Percentiles rank a stretch among this genome's conserved stretches.
Evolutionary conservation across 2,329 filamentous ascomycete species (phyloP).

Genomic region (Cryphonectria carpinicola): DNA sequence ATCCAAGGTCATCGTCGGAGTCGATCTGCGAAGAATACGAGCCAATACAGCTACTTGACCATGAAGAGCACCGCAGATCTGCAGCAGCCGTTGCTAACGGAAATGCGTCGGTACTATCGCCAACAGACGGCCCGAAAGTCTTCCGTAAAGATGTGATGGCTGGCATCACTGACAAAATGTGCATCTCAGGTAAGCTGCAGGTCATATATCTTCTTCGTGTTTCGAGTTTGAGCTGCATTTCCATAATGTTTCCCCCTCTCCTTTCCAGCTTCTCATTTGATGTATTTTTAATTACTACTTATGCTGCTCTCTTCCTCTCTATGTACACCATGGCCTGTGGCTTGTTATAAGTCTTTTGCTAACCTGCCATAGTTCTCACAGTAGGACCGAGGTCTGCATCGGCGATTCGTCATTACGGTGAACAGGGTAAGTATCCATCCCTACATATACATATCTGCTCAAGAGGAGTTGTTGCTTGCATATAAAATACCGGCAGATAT

Average conservation of each 20-base stretch:
- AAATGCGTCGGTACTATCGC: not conserved
- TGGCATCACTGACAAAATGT: constrained; percentile 66
- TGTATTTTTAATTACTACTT: not conserved
- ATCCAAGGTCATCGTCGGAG: constrained; percentile 5
- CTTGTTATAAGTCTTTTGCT: constrained; percentile 31
- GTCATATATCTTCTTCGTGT: not conserved
- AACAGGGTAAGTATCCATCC: constrained; percentile 56
- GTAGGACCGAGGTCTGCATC: constrained; percentile 65
- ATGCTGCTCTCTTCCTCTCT: not conserved
- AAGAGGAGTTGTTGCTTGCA: not conserved
- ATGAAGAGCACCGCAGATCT: constrained; percentile 11
- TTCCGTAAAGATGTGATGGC: constrained; percentile 60
- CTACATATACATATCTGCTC: not conserved
- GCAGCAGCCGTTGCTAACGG: not conserved
- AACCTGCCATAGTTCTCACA: constrained; percentile 55
- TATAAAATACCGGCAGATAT: not conserved
- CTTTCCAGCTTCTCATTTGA: not conserved
- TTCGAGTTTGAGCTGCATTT: constrained; percentile 7
- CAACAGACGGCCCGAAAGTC: constrained; percentile 36
- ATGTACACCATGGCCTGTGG: not conserved
- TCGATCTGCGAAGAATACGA: constrained; percentile 41
- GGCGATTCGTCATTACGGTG: constrained; percentile 70
- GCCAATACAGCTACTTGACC: constrained; percentile 29
- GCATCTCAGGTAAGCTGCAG: constrained; percentile 61
- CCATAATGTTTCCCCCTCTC: not conserved